phyloP scores from a whole-genome alignment of 2,329 filamentous ascomycete genomes.

The Pyrenophora seminiperda region DNA sequence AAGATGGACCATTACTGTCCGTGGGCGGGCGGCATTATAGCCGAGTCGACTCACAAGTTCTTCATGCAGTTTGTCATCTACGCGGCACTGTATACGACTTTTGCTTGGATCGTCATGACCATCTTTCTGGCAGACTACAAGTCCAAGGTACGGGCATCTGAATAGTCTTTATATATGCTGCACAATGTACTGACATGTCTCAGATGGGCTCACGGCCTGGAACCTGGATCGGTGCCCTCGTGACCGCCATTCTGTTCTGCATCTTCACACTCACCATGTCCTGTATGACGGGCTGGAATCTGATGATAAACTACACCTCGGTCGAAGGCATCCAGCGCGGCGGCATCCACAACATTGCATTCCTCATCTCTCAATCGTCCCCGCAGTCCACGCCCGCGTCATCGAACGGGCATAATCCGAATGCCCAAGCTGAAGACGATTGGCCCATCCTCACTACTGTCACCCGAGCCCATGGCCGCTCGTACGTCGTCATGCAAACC shows the following conservation, averaged over 20 bases:
- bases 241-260: constrained; percentile 71
- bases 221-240: constrained; percentile 67
- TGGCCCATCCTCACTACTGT: constrained; percentile 17
- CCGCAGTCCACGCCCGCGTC: constrained; percentile 12
- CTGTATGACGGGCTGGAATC: constrained; percentile 70
- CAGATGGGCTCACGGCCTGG: constrained; percentile 33
- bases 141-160: constrained; percentile 48
- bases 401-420: neutral
- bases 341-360: constrained; percentile 72
- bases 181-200: neutral
- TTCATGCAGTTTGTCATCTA: constrained; percentile 88
- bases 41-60: constrained; percentile 86
- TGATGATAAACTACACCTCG: constrained; percentile 77
- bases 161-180: too few species aligned
- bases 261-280: constrained; percentile 84
- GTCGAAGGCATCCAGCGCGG: constrained; percentile 73
- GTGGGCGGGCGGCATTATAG: constrained; percentile 91
- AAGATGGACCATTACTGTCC: constrained; percentile 98
- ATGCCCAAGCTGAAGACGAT: constrained; percentile 16
- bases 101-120: constrained; percentile 67
- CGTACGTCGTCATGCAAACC: constrained; percentile 78
- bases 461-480: constrained; percentile 15
- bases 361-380: constrained; percentile 54
- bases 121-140: constrained; percentile 65
- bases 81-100: constrained; percentile 68